Evolutionary conservation across 345 rosid genomes (phyloP).

Genomic region (Arabidopsis arenosa): DNA sequence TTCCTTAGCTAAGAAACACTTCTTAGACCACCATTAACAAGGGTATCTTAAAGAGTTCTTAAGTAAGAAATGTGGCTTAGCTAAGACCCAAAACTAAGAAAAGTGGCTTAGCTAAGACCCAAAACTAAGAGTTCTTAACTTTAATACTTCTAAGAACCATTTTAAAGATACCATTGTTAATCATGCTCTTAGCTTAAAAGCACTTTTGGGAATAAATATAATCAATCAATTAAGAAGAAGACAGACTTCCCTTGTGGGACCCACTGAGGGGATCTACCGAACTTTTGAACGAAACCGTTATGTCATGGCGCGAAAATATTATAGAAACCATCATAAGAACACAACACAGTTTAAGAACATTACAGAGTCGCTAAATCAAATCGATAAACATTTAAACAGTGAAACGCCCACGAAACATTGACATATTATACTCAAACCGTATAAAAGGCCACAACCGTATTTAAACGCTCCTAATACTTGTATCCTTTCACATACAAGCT

Average conservation of each 20-base stretch:
- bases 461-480: slow-evolving; percentile 60
- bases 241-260: slow-evolving; percentile 15
- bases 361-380: slow-evolving; percentile 31
- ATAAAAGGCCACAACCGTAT: not conserved
- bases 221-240: not conserved
- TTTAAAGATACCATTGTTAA: too few relatives aligned
- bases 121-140: too few relatives aligned
- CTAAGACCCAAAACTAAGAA: too few relatives aligned
- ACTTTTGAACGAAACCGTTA: slow-evolving; percentile 41
- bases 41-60: too few relatives aligned
- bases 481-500: slow-evolving; percentile 85
- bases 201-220: too few relatives aligned
- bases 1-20: too few relatives aligned
- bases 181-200: too few relatives aligned
- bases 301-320: slow-evolving; percentile 35
- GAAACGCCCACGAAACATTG: slow-evolving; percentile 20
- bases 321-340: slow-evolving; percentile 2
- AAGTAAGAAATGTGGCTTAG: too few relatives aligned
- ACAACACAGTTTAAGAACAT: slow-evolving; percentile 11
- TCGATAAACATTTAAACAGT: slow-evolving; percentile 22
- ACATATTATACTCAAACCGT: slow-evolving; percentile 5
- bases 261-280: slow-evolving; percentile 25
- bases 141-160: too few relatives aligned
- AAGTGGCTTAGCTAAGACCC: too few relatives aligned
- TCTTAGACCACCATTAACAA: too few relatives aligned